Evolutionary conservation across 2,329 filamentous ascomycete genomes (phyloP), one percentile per base, ranked within the genome.

Genomic region (Fusarium sp.): DNA sequence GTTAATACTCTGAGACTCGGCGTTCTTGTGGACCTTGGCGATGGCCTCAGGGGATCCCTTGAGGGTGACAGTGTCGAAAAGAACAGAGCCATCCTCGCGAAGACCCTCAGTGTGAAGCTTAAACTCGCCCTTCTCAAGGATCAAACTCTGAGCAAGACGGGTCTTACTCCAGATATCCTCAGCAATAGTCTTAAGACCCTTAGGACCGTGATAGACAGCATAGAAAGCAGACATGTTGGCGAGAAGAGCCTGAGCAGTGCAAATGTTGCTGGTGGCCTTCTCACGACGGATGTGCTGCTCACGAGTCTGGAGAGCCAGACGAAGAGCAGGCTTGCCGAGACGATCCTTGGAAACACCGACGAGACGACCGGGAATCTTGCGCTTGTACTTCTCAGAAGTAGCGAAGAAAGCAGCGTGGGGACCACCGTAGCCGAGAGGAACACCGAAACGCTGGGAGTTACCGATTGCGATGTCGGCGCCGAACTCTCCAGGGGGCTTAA

Each of bases 211-310:
- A 82, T 98, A 98, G 56, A 98, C 87, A 57, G 94, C 95, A 80
- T 97, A 98, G 83, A 98, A 92, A 56, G 95, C 94, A 76, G 90
- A 95, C 94, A 98, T 98, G 81, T 98, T 98, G 45, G 95, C 95
- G 50, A 98, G 86, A 35, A 98, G 85, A 11, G 95, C 95, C 83
- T 98, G 95, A 2, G 95, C 95, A 2, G 95, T 98, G 85, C 95
- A 98, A 64, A 98, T 95, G 80, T 98, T 98, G 85, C 94, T 97
- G 4, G 95, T 98, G 3, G 95, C 95, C 87, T 98, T 98, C 81
- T 98, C 95, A 77, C 95, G 90, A 72, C 95, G 90, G 80, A 98
- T 98, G 81, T 98, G 95, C 85, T 98, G 95, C 84, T 98, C 95
- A 77, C 95, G 89, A 12, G 95, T 98, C 83, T 98, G 95, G 53